Conservation (phyloP, 1,284 basidiomycete genomes). For the Somion occarium region DNA sequence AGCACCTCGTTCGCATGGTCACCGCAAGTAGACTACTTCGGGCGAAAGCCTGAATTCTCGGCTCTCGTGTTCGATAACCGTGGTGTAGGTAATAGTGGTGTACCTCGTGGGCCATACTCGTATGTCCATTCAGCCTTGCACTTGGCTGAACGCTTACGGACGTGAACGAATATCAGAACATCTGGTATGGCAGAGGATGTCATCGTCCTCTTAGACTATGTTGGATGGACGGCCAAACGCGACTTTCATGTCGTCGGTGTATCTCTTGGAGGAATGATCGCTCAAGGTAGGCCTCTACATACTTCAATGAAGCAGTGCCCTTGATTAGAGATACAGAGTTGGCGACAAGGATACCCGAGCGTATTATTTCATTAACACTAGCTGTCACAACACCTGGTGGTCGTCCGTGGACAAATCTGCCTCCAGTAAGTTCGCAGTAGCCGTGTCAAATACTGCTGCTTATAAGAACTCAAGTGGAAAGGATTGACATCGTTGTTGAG, state of each 20-base stretch:
- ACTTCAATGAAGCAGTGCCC: neutral
- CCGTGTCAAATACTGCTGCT: neutral
- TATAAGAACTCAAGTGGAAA: conserved; percentile 5
- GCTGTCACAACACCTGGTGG: conserved; percentile 71
- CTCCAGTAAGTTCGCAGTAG: conserved; percentile 44
- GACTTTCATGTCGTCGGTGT: conserved; percentile 74
- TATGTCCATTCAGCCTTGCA: conserved; percentile 20
- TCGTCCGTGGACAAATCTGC: conserved; percentile 48
- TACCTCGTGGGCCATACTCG: conserved; percentile 68
- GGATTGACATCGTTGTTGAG: conserved; percentile 37
- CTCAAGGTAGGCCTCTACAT: conserved; percentile 46
- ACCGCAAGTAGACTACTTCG: conserved; percentile 57
- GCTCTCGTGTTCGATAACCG: conserved; percentile 85
- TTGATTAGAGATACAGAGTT: conserved; percentile 42
- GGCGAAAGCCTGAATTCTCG: conserved; percentile 43
- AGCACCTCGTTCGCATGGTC: conserved; percentile 61
- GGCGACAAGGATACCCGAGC: conserved; percentile 58
- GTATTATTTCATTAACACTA: conserved; percentile 64
- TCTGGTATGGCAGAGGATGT: conserved; percentile 77
- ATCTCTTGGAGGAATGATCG: conserved; percentile 86
- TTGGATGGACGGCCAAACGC: conserved; percentile 66
- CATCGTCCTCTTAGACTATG: conserved; percentile 61
- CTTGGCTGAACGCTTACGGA: conserved; percentile 2
- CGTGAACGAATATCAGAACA: conserved; percentile 41
- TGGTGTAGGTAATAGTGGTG: conserved; percentile 76